Evolutionary conservation across 768 basidiomycete genomes (phyloP), one percentile per base, ranked within the genome.

Genomic region (Tricholoma sp.): DNA sequence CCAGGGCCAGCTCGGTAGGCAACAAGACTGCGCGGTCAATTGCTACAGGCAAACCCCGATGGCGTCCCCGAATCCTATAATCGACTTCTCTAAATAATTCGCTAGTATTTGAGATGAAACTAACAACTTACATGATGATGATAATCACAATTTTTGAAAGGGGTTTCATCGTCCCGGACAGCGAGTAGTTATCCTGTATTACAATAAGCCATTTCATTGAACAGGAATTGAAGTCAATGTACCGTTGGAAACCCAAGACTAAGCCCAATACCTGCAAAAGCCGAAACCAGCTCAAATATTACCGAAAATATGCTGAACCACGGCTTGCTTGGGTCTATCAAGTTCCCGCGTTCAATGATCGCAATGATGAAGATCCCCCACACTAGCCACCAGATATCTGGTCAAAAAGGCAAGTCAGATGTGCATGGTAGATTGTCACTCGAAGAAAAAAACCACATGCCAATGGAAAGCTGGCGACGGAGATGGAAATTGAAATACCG

Each of bases 331-430:
- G 76, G 69, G 53, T 88, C 75, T 68, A 81, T 73, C 44, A 88
- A 68, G 41, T 79, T 76, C 9, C 74, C 80, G 2, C 81, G 75
- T 70, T 91, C 89, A 36, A 90, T 80, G 54, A 91, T 84, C 47
- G 85, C 82, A 34, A 91, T 74, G 13, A 87, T 62, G 72, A 89
- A 88, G 2, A 93, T 77, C 1, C 80, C 88, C 69, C 83, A 82
- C 0, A 82, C 85, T 6, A 92, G 76, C 88, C 88, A 90, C 89
- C 89, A 91, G 50, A 90, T 84, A 65, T 91, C 88, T 45, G 13
- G 11, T 24, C 49, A 6, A 17, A 49, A n/a, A 32, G 29, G 11
- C 41, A 42, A 18, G 9, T 24, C 4, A 24, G 13, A 8, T 17
- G 29, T 9, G 47, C 4, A 17, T 31, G 15, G n/a, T 32, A 6